These are phyloP conservation scores for Phytophthora europaea DNA, from an alignment of 352 stramenopile genomes.

Conservation along the genomic window DNA sequence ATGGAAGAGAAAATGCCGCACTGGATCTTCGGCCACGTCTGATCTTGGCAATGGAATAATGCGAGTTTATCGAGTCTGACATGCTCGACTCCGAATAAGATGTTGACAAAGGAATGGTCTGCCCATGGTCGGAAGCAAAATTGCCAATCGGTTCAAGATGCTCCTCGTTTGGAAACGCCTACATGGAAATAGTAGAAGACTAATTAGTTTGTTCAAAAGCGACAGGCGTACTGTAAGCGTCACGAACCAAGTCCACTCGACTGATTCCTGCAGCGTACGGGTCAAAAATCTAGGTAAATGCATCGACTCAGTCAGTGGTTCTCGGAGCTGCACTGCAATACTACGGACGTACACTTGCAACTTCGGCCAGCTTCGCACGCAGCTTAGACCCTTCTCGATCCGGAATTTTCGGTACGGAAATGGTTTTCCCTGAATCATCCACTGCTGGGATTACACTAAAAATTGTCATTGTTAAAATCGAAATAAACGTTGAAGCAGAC, in stretches of 20 bases:
- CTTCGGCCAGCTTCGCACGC: constrained; percentile 65
- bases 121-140: constrained; percentile 73
- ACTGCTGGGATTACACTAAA: constrained; percentile 77
- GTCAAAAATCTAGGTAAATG: constrained; percentile 72
- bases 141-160: constrained; percentile 83
- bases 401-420: constrained; percentile 77
- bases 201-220: background rate
- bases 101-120: constrained; percentile 74
- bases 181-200: background rate
- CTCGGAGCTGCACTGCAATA: background rate
- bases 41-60: constrained; percentile 80
- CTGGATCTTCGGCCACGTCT: constrained; percentile 67
- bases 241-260: constrained; percentile 71
- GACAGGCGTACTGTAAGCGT: background rate
- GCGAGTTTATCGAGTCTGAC: constrained; percentile 57
- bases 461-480: background rate
- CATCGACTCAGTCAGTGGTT: background rate
- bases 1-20: constrained; percentile 47
- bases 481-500: background rate
- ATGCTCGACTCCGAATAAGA: constrained; percentile 67
- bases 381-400: constrained; percentile 78
- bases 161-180: constrained; percentile 87
- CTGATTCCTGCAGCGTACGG: constrained; percentile 76
- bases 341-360: constrained; percentile 56
- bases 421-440: constrained; percentile 68